Base-by-base conservation (phyloP, 352 stramenopile species). In the Blastocystis sp. region DNA sequence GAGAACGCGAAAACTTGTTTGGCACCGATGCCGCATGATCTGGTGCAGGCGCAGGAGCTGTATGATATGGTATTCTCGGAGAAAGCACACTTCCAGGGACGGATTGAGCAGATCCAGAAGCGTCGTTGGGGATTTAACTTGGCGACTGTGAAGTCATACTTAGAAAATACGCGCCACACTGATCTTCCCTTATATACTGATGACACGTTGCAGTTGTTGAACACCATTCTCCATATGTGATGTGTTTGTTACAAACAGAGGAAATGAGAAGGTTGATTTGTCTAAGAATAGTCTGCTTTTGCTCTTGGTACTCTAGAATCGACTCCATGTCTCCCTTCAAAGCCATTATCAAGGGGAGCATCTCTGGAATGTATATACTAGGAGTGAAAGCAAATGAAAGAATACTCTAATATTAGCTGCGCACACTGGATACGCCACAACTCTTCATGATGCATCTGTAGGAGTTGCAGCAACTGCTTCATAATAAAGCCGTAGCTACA, bases 241-340 rank as follows among this genome's bases (percentile, higher is more conserved):
- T 37, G 23, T 80, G 45, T 80, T 80, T 80, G 70, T 80, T 63
- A 77, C 39, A 77, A 53, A 77, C 66, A 77, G 50, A 15, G 18
- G 3, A 77, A 61, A 61, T 18, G 13, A 77, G 7, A 37, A 5
- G 7, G 50, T 77, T 2, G 20, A 77, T 77, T 11, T 56, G 8
- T 56, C 29, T n/a, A 6, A 55, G 20, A 7, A 77, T 23, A 3
- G 20, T 18, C n/a, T 54, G 23, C 3, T 37, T 45, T 47, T 77
- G 13, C 6, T 77, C 50, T 7, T 53, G 66, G n/a, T 53, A 15
- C 13, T 56, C 23, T 37, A 77, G 34, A 45, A 77, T 77, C 3
- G 23, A 11, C 29, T 59, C 50, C 66, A 77, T 26, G 29, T 77
- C 66, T 23, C 66, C 50, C 0, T 45, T 3, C 7, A 77, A 23